Evolutionary conservation across 768 basidiomycete genomes (phyloP), one percentile per base, ranked within the genome.

Genomic region (Lactarius hatsudake): DNA sequence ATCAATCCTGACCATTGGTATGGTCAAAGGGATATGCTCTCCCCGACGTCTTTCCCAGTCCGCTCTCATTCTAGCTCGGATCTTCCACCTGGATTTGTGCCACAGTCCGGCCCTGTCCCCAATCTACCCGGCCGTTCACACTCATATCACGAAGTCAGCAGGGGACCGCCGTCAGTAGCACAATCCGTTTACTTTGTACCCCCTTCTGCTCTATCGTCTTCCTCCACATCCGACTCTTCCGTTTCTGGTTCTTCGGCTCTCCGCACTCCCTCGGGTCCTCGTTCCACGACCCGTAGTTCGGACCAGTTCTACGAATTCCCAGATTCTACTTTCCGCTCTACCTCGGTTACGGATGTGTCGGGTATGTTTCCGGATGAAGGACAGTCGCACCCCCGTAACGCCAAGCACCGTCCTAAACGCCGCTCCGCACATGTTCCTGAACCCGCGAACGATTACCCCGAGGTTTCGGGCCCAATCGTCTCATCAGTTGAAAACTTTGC

Each of bases 1-100:
- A 56, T 54, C 36, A 76, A 78, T 64, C 77, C 74, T 8, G 64
- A 75, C 57, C 73, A 75, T 28, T 67, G 63, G 66, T 56, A 55
- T 38, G 32, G 12, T 34, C 45, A 8, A 5, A 30, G 23, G 51
- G 57, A 64, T 54, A 34, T 15, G 32, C 67, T 48, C 51, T 38
- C 63, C 18, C 10, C 34, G 0, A 28, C 59, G 6, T 43, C 59
- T 48, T 56, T 48, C 59, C 63, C 66, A 17, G 0, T 53, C 17
- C 62, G 42, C 34, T 64, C 67, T 9, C 30, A 68, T 56, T 64
- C 67, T 23, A 26, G 42, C 59, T 59, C 59, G 53, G 63, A 68
- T n/a, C 53, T 64, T 60, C 59, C 67, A 6, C 67, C 23, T 43
- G 62, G 42, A 17, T 68, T 64, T 55, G 62, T 64, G 32, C 58